Evolutionary conservation across 2,329 filamentous ascomycete species (phyloP).

Genomic region (Xylariaceae sp.): DNA sequence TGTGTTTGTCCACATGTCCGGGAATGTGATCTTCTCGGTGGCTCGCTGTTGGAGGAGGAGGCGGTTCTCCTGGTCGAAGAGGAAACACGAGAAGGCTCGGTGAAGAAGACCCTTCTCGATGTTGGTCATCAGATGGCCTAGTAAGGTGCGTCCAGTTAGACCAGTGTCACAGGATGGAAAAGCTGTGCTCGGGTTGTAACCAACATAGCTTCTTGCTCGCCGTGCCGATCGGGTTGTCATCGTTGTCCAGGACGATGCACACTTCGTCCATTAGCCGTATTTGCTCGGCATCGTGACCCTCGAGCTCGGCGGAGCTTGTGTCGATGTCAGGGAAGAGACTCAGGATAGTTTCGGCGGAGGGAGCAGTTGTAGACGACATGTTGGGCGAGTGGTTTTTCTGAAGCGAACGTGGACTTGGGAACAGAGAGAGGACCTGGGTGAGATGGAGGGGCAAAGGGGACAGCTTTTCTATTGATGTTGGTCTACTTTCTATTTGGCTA

Average conservation of each 20-base stretch:
- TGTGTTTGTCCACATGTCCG: constrained; percentile 99
- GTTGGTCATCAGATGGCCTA: constrained; percentile 97
- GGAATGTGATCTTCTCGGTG: constrained; percentile 96
- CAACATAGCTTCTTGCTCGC: constrained; percentile 96
- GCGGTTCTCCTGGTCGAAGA: constrained; percentile 91
- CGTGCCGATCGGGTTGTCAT: constrained; percentile 89
- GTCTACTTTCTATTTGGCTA: too few species aligned
- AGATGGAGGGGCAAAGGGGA: constrained; percentile 12
- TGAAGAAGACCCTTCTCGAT: constrained; percentile 94
- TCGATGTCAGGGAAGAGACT: constrained; percentile 82
- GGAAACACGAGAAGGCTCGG: constrained; percentile 95
- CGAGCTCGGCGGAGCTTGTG: constrained; percentile 66
- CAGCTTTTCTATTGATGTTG: constrained; percentile 1
- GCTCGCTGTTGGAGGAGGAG: constrained; percentile 94
- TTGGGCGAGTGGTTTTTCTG: constrained; percentile 6
- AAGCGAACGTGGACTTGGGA: constrained; percentile 1
- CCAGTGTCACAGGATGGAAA: neutral
- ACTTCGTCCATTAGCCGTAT: constrained; percentile 98
- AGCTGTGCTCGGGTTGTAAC: constrained; percentile 27
- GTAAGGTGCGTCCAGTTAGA: constrained; percentile 4
- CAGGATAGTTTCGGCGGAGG: constrained; percentile 78
- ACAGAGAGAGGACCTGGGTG: constrained; percentile 1
- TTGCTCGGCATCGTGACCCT: constrained; percentile 94
- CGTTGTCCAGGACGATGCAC: constrained; percentile 91
- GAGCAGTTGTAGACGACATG: constrained; percentile 41